Evolutionary conservation across 2,329 filamentous ascomycete genomes (phyloP).

Genomic region (Cadophora malorum): DNA sequence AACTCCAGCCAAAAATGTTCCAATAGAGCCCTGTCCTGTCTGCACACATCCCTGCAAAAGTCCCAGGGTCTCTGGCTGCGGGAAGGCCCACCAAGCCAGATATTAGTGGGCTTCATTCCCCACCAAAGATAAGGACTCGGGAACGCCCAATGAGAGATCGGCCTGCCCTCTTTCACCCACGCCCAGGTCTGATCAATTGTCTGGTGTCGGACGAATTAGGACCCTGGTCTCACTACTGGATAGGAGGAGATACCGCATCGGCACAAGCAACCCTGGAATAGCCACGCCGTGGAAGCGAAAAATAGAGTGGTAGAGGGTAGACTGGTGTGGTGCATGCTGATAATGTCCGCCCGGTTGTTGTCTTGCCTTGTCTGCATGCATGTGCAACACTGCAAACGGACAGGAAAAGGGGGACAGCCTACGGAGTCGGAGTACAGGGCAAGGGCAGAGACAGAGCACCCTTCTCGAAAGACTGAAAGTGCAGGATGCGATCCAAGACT

Average conservation of each 20-base stretch:
- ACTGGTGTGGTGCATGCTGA: background rate
- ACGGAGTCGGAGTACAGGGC: no score
- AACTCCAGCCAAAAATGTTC: background rate
- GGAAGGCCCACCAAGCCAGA: background rate
- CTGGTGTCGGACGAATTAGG: background rate
- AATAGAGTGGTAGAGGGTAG: background rate
- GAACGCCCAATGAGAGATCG: conserved; percentile 10
- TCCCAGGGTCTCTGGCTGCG: conserved; percentile 10
- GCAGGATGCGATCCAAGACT: background rate
- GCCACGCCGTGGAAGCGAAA: conserved; percentile 5
- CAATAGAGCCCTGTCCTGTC: background rate
- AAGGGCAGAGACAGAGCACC: background rate
- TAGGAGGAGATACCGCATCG: background rate
- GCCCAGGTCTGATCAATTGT: background rate
- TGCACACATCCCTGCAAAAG: background rate
- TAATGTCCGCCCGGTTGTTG: background rate
- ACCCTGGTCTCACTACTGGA: background rate
- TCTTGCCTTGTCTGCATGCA: background rate
- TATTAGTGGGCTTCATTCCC: conserved; percentile 9
- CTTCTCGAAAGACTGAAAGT: background rate
- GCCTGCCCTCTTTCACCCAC: background rate
- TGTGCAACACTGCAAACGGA: background rate
- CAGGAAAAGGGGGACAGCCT: background rate
- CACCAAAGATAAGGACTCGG: conserved; percentile 22
- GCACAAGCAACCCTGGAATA: background rate